phyloP scores from a whole-genome alignment of 169 alveolate species.

The Fabrea salina region DNA sequence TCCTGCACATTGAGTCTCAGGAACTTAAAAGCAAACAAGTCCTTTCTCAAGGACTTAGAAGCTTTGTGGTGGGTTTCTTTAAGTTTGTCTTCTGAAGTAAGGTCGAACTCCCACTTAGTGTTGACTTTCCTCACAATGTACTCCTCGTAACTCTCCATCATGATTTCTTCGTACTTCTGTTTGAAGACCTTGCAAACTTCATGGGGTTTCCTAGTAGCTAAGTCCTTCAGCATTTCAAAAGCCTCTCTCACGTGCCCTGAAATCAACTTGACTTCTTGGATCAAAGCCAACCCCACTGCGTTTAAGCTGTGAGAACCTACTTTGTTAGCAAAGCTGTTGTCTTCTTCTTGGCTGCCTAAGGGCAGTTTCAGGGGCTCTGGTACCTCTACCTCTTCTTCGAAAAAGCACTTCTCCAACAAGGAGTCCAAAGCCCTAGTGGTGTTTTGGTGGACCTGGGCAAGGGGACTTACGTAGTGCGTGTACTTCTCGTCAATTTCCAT shows the following conservation, averaged over 20 bases:
- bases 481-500: slow-evolving; percentile 45
- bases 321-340: neutral
- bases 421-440: neutral
- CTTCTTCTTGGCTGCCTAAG: neutral
- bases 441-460: neutral
- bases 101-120: slow-evolving; percentile 52
- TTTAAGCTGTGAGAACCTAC: neutral
- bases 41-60: slow-evolving; percentile 33
- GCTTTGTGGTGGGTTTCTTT: neutral
- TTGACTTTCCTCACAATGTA: slow-evolving; percentile 53
- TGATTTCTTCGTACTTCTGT: slow-evolving; percentile 6
- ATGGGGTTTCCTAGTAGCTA: neutral
- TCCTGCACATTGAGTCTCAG: slow-evolving; percentile 62
- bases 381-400: neutral
- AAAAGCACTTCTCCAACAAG: neutral
- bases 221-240: neutral
- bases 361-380: neutral
- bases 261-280: neutral
- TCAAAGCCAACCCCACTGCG: neutral
- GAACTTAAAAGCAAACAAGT: slow-evolving; percentile 39
- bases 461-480: slow-evolving; percentile 32
- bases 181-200: slow-evolving; percentile 9
- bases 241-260: neutral
- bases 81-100: slow-evolving; percentile 53
- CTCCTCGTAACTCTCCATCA: neutral